Conservation (phyloP, 169 alveolate species). For the Ichthyophthirius multifiliis region DNA sequence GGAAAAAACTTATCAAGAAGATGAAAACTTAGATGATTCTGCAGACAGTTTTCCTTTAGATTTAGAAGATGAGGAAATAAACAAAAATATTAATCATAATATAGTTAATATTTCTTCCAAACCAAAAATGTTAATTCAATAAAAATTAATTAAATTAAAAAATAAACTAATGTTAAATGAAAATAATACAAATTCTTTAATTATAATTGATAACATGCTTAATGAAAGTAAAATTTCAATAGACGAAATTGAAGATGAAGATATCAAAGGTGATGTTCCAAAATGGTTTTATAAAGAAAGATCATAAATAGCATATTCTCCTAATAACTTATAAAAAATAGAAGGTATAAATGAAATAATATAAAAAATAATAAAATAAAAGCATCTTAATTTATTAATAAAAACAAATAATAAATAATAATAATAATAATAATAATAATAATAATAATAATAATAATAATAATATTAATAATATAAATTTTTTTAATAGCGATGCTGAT, state of each 20-base stretch:
- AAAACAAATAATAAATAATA: background rate
- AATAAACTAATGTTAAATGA: background rate
- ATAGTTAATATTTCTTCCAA: background rate
- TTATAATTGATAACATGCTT: background rate
- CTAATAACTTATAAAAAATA: background rate
- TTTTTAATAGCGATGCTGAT: no score
- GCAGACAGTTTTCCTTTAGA: constrained; percentile 4
- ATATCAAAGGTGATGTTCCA: background rate
- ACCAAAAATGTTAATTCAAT: background rate
- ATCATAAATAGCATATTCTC: background rate
- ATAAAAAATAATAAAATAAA: background rate
- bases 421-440: background rate
- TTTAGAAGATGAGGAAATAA: background rate
- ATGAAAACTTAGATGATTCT: background rate
- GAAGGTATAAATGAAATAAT: background rate
- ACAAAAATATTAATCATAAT: background rate
- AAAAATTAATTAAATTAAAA: no score
- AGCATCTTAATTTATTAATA: background rate
- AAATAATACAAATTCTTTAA: background rate
- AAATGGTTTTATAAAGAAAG: background rate
- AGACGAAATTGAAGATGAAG: constrained; percentile 1
- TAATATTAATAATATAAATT: background rate
- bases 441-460: background rate
- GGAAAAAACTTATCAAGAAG: background rate
- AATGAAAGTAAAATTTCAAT: background rate